Percentiles rank a stretch among this genome's conserved stretches.
phyloP scores from a whole-genome alignment of 306 rosid species.

The Crataegus laevigata region DNA sequence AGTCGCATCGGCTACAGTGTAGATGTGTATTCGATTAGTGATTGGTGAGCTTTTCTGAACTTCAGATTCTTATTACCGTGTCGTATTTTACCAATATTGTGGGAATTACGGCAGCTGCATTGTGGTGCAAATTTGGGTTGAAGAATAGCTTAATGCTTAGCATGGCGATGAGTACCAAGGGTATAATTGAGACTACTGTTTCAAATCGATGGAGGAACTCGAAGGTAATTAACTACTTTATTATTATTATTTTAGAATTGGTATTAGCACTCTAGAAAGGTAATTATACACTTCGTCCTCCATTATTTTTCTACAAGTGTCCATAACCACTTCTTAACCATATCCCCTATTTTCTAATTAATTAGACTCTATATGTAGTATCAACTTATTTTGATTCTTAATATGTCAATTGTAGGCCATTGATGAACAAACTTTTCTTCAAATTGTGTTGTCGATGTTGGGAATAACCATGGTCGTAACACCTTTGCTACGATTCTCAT shows the following conservation, averaged over 20 bases:
- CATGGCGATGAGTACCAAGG: slow-evolving; percentile 58
- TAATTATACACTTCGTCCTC: too few relatives aligned
- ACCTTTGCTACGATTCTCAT: slow-evolving; percentile 39
- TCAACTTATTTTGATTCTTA: too few relatives aligned
- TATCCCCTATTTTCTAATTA: too few relatives aligned
- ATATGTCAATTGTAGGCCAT: slow-evolving; percentile 25
- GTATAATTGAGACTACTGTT: slow-evolving; percentile 44
- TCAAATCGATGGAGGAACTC: slow-evolving; percentile 23
- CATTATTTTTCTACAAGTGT: too few relatives aligned
- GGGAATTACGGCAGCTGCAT: slow-evolving; percentile 43
- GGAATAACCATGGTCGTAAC: slow-evolving; percentile 41
- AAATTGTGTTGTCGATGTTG: slow-evolving; percentile 38
- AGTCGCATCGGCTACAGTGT: neutral
- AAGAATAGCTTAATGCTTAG: slow-evolving; percentile 56
- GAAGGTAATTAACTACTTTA: slow-evolving; percentile 23
- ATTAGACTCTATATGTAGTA: too few relatives aligned
- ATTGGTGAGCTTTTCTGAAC: slow-evolving; percentile 22
- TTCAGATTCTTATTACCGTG: slow-evolving; percentile 25
- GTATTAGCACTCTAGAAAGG: too few relatives aligned
- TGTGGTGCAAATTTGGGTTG: slow-evolving; percentile 46
- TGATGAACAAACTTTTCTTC: slow-evolving; percentile 45
- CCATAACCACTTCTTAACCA: too few relatives aligned
- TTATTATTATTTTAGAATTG: too few relatives aligned
- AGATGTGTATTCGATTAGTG: slow-evolving; percentile 23
- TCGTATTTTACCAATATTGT: slow-evolving; percentile 35